These are phyloP conservation scores for Elsinoe batatas DNA, from an alignment of 2,329 filamentous ascomycete genomes.

Conservation along the genomic window DNA sequence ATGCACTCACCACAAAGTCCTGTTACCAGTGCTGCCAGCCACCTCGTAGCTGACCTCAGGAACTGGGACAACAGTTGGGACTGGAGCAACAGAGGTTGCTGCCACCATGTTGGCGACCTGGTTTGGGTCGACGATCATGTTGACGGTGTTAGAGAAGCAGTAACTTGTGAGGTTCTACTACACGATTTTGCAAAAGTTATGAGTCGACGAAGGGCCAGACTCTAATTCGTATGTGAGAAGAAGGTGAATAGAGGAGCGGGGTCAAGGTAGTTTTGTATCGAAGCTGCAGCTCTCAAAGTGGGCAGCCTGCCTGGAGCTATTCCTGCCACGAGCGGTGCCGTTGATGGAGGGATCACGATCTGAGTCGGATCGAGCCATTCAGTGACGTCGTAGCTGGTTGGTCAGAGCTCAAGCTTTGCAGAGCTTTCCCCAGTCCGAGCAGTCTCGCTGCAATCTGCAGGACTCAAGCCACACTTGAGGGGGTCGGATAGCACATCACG, in stretches of 20 bases:
- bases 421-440: conserved; percentile 9
- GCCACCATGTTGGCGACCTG: conserved; percentile 32
- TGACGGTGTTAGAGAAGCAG: conserved; percentile 19
- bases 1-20: conserved; percentile 35
- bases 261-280: conserved; percentile 13
- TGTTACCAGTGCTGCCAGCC: conserved; percentile 33
- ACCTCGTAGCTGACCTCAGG: conserved; percentile 32
- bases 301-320: conserved; percentile 3
- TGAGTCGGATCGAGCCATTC: conserved; percentile 2
- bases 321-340: neutral
- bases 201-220: conserved; percentile 8
- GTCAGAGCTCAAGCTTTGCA: conserved; percentile 12
- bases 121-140: conserved; percentile 38
- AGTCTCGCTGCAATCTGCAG: conserved; percentile 2
- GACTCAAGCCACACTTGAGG: conserved; percentile 3
- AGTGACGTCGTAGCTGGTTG: conserved; percentile 11
- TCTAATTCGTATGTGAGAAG: neutral
- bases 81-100: conserved; percentile 19
- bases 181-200: neutral
- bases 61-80: conserved; percentile 36
- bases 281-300: neutral
- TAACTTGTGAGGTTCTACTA: neutral
- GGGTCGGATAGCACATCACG: neutral
- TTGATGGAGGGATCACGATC: conserved; percentile 12
- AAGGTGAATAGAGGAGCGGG: conserved; percentile 3